Evolutionary conservation across 139 green algal species (phyloP).

Genomic region (Coelastrella sp.): DNA sequence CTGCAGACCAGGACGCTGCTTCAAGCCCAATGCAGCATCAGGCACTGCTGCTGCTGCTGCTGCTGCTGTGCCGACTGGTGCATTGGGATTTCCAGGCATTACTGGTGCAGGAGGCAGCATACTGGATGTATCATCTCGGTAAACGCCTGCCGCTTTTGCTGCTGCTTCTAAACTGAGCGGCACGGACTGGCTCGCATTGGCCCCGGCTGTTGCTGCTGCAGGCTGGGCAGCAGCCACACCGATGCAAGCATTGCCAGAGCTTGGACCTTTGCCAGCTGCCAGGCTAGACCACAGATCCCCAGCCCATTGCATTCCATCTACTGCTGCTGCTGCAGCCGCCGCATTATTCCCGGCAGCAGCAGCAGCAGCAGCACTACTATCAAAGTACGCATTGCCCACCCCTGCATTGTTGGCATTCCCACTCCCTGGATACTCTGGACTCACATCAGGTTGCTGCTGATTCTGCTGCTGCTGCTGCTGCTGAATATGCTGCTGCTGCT

Average conservation of each 20-base stretch:
- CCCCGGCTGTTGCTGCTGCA: not conserved
- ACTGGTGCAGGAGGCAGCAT: too few species aligned
- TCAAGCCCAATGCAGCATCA: not conserved
- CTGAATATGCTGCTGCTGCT: not conserved
- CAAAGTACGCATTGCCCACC: not conserved
- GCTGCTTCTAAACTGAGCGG: not conserved
- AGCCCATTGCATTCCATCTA: not conserved
- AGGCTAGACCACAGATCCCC: conserved; percentile 4
- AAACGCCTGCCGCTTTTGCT: not conserved
- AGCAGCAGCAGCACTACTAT: not conserved
- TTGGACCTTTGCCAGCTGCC: not conserved
- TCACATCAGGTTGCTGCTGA: conserved; percentile 4
- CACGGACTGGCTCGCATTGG: not conserved
- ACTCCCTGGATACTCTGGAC: conserved; percentile 8
- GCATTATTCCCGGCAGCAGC: not conserved
- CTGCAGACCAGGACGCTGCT: not conserved
- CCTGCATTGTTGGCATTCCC: conserved; percentile 37
- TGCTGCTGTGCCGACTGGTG: not conserved
- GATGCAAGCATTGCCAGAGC: not conserved
- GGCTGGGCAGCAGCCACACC: not conserved
- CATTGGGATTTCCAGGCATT: too few species aligned
- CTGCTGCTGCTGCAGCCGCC: conserved; percentile 2
- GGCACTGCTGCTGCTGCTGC: not conserved
- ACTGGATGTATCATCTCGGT: too few species aligned
- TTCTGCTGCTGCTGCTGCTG: conserved; percentile 29